Evolutionary conservation across 345 rosid species (phyloP).

Genomic region (Hibiscus syriacus): DNA sequence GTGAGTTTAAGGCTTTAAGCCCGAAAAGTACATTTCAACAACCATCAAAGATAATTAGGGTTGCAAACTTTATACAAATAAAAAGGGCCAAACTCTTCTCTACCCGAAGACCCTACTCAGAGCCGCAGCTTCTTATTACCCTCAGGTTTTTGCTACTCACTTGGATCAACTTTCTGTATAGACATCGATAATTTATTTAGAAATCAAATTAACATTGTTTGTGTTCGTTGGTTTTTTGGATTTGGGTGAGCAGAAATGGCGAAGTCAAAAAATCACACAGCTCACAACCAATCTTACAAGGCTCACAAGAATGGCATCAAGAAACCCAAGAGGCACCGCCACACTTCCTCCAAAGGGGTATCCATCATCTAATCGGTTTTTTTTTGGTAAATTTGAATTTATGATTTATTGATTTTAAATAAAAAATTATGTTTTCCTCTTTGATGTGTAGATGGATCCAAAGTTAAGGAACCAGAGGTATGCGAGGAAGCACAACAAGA

Average conservation of each 20-base stretch:
- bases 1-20: neutral
- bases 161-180: neutral
- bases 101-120: neutral
- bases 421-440: neutral
- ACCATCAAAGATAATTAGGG: slow-evolving; percentile 7
- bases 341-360: slow-evolving; percentile 94
- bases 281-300: slow-evolving; percentile 95
- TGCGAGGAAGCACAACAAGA: slow-evolving; percentile 87
- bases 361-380: neutral
- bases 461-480: slow-evolving; percentile 99
- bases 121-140: neutral
- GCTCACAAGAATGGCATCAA: slow-evolving; percentile 98
- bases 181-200: neutral
- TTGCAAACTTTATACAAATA: slow-evolving; percentile 6
- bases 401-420: neutral
- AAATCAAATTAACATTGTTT: neutral
- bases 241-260: slow-evolving; percentile 59
- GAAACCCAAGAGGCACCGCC: slow-evolving; percentile 91
- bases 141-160: neutral
- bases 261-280: slow-evolving; percentile 99
- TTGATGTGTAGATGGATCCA: slow-evolving; percentile 69
- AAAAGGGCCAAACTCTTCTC: neutral
- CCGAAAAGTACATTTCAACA: neutral
- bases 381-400: neutral
- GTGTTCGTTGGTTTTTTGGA: neutral